phyloP scores from a whole-genome alignment of 306 rosid genomes.

The Urtica urens region DNA sequence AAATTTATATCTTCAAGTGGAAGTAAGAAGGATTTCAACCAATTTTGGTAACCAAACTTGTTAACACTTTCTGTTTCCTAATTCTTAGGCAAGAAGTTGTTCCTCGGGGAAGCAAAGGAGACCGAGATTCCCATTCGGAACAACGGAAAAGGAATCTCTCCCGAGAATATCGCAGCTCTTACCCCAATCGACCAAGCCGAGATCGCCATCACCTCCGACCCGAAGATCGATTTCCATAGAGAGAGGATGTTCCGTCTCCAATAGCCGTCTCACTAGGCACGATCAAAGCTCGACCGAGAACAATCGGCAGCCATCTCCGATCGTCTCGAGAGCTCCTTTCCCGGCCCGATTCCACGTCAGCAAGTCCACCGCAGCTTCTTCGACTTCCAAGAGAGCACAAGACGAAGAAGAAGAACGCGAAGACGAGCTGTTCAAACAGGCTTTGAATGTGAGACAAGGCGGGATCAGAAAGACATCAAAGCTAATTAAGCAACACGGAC shows the following conservation, averaged over 20 bases:
- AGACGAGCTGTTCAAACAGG: conserved; percentile 60
- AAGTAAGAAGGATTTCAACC: no score
- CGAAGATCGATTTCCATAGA: conserved; percentile 85
- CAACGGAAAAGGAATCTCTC: conserved; percentile 46
- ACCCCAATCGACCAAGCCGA: conserved; percentile 46
- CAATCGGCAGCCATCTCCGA: conserved; percentile 41
- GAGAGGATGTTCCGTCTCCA: conserved; percentile 58
- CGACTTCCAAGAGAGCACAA: conserved; percentile 39
- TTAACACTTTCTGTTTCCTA: no score
- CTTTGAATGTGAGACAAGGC: conserved; percentile 49
- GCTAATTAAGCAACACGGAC: conserved; percentile 58
- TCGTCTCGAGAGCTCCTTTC: conserved; percentile 36
- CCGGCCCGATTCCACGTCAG: conserved; percentile 50
- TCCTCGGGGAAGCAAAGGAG: conserved; percentile 88
- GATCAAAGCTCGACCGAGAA: no score
- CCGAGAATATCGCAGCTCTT: conserved; percentile 44
- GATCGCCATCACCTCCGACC: conserved; percentile 81
- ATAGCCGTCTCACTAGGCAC: conserved; percentile 51
- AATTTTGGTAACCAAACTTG: no score
- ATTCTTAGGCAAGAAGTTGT: conserved; percentile 71
- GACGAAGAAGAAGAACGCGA: conserved; percentile 51
- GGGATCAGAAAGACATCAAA: conserved; percentile 47
- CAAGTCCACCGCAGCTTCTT: conserved; percentile 41
- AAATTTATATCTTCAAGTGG: no score
- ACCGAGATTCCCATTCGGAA: conserved; percentile 55